phyloP scores from a whole-genome alignment of 2,329 filamentous ascomycete species.

The Colletotrichum agaves region DNA sequence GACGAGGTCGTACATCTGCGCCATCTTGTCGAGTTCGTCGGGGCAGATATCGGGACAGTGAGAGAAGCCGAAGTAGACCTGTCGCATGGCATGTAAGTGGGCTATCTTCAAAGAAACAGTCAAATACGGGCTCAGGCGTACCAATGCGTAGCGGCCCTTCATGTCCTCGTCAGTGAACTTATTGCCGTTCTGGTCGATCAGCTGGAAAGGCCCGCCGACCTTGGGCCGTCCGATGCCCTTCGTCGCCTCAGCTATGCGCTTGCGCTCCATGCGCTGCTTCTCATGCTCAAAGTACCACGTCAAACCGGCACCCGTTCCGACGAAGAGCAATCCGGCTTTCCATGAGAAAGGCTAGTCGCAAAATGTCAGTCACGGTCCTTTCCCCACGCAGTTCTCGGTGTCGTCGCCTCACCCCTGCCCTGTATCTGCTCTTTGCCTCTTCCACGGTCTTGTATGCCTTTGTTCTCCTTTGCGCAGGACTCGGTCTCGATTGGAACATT shows the following conservation, averaged over 20 bases:
- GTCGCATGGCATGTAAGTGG: conserved; percentile 8
- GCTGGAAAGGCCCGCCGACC: conserved; percentile 86
- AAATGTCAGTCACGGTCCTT: conserved; percentile 22
- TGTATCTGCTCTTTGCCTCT: conserved; percentile 67
- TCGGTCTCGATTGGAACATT: conserved; percentile 47
- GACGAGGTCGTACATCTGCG: conserved; percentile 86
- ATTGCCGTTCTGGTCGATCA: conserved; percentile 84
- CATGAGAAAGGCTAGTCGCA: conserved; percentile 83
- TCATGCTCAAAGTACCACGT: conserved; percentile 94
- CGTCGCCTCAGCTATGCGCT: conserved; percentile 87
- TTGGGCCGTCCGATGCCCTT: conserved; percentile 95
- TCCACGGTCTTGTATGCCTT: conserved; percentile 65
- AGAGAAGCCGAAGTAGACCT: conserved; percentile 98
- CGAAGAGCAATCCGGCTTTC: conserved; percentile 88
- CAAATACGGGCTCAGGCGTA: conserved; percentile 51
- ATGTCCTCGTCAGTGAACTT: conserved; percentile 82
- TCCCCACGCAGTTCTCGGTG: not conserved
- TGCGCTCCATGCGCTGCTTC: conserved; percentile 89
- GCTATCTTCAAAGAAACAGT: not conserved
- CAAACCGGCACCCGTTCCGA: conserved; percentile 79
- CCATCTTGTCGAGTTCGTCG: conserved; percentile 99
- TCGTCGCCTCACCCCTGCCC: conserved; percentile 60
- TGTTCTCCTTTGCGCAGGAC: conserved; percentile 51
- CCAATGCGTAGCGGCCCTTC: conserved; percentile 86
- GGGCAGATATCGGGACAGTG: conserved; percentile 99